Evolutionary conservation across 768 basidiomycete species (phyloP).

Genomic region (Tulasnella sp.): DNA sequence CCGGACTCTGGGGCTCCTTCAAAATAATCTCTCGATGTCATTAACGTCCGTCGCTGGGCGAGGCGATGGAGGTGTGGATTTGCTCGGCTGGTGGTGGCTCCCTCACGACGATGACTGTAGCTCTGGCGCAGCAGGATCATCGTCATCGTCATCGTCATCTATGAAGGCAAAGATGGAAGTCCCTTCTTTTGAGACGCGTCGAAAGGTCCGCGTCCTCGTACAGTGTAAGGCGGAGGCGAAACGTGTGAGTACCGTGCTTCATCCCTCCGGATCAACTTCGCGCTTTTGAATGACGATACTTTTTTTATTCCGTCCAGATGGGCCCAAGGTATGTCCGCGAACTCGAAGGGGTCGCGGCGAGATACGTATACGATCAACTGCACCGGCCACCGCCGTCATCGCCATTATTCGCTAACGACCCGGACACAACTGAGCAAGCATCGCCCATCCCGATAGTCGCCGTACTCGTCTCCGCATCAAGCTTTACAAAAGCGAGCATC

Average conservation of each 20-base stretch:
- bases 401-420: neutral
- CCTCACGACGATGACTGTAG: slow-evolving; percentile 28
- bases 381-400: neutral
- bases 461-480: slow-evolving; percentile 67
- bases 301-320: slow-evolving; percentile 22
- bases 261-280: neutral
- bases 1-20: slow-evolving; percentile 49
- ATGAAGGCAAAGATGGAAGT: neutral
- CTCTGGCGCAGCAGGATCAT: neutral
- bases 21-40: slow-evolving; percentile 63
- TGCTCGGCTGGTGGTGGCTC: slow-evolving; percentile 90
- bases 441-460: slow-evolving; percentile 38
- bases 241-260: slow-evolving; percentile 28
- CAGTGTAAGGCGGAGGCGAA: slow-evolving; percentile 91
- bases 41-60: slow-evolving; percentile 70
- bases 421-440: neutral
- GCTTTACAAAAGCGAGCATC: slow-evolving; percentile 61
- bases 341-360: slow-evolving; percentile 75
- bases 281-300: neutral
- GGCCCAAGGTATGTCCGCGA: slow-evolving; percentile 77
- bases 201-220: slow-evolving; percentile 61
- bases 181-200: slow-evolving; percentile 23
- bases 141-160: neutral
- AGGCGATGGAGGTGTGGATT: slow-evolving; percentile 81
- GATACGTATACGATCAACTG: slow-evolving; percentile 28